phyloP scores from a whole-genome alignment of 441 rosid species.

The Populus hybrid region DNA sequence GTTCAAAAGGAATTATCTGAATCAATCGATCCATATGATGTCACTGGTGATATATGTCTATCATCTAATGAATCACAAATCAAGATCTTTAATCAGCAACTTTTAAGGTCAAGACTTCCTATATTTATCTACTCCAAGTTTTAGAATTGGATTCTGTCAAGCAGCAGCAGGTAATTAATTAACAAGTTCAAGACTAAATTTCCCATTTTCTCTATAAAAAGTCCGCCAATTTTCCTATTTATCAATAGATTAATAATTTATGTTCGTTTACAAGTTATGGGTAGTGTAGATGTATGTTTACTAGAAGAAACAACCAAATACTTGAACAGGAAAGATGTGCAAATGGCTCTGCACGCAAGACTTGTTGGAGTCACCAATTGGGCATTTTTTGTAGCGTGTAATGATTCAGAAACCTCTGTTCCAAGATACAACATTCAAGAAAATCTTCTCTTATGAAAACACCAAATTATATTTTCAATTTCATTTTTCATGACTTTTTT shows the following conservation, averaged over 20 bases:
- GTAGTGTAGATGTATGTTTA: slow-evolving; percentile 41
- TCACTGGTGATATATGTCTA: slow-evolving; percentile 45
- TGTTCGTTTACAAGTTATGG: slow-evolving; percentile 11
- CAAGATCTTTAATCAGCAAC: slow-evolving; percentile 11
- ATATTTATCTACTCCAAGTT: too few relatives aligned
- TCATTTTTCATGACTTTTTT: too few relatives aligned
- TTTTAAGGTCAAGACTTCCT: too few relatives aligned
- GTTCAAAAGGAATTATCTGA: slow-evolving; percentile 28
- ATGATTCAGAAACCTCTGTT: neutral
- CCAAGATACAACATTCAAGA: too few relatives aligned
- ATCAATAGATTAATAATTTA: too few relatives aligned
- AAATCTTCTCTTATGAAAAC: too few relatives aligned
- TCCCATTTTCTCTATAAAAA: too few relatives aligned
- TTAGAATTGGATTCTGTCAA: too few relatives aligned
- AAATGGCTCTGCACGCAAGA: slow-evolving; percentile 42
- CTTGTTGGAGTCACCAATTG: slow-evolving; percentile 34
- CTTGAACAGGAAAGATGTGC: slow-evolving; percentile 54
- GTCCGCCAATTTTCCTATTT: too few relatives aligned
- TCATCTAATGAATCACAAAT: slow-evolving; percentile 30
- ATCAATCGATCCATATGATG: slow-evolving; percentile 35
- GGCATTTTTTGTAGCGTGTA: slow-evolving; percentile 53
- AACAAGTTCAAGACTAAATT: too few relatives aligned
- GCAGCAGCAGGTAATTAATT: too few relatives aligned
- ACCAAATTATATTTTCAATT: too few relatives aligned
- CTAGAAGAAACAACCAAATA: slow-evolving; percentile 39